These are phyloP conservation scores for Talaromyces atroroseus DNA, from an alignment of 2,329 filamentous ascomycete species.

Conservation along the genomic window DNA sequence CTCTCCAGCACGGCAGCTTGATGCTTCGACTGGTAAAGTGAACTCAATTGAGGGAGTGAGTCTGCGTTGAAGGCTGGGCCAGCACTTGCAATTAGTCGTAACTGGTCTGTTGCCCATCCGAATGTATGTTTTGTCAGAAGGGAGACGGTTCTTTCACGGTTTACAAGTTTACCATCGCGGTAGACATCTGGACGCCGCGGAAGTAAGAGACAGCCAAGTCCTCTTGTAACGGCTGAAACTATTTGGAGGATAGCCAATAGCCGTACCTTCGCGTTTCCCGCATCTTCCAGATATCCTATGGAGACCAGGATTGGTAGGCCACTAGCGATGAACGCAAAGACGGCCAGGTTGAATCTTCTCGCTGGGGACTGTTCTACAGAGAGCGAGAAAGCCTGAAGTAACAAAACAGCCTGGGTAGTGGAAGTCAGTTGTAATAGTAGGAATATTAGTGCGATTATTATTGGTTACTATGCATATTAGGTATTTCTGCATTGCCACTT, in stretches of 20 bases:
- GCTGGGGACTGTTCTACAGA: no score
- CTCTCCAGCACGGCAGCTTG: conserved; percentile 46
- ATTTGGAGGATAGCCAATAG: neutral
- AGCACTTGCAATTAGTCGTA: conserved; percentile 44
- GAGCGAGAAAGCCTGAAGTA: no score
- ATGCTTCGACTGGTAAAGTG: conserved; percentile 48
- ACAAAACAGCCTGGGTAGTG: no score
- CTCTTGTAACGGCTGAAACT: neutral
- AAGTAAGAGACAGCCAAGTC: neutral
- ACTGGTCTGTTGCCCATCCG: conserved; percentile 55
- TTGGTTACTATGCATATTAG: no score
- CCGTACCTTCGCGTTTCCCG: neutral
- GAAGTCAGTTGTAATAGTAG: no score
- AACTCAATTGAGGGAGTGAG: conserved; percentile 59
- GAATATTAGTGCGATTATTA: no score
- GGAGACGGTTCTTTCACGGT: conserved; percentile 57
- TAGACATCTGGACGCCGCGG: conserved; percentile 65
- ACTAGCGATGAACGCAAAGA: no score
- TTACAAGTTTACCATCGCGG: conserved; percentile 54
- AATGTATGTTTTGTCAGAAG: conserved; percentile 60
- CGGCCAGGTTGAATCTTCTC: no score
- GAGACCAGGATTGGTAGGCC: no score
- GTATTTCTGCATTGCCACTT: no score
- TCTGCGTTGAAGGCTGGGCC: conserved; percentile 57
- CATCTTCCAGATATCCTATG: no score